Evolutionary conservation across 1,284 basidiomycete genomes (phyloP).

Genomic region (Apiotrichum veenhuisii): DNA sequence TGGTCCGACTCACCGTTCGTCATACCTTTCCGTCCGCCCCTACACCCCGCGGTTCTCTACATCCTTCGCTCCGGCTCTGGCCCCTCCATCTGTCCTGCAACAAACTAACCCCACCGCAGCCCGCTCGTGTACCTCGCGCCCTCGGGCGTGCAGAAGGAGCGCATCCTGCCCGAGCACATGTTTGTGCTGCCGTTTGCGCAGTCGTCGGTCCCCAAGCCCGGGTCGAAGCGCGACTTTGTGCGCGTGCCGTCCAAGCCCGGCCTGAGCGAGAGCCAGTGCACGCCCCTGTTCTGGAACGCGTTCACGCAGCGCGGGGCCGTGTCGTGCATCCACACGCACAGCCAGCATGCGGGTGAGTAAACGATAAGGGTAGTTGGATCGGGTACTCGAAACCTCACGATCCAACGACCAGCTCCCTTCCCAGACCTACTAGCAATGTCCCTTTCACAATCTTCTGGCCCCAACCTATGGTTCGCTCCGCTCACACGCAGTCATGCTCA

Average conservation of each 20-base stretch:
- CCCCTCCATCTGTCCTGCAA: not conserved
- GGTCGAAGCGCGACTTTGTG: constrained; percentile 66
- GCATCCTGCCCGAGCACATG: constrained; percentile 71
- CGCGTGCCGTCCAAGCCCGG: constrained; percentile 62
- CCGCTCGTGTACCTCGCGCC: constrained; percentile 79
- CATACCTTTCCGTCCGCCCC: too few relatives aligned
- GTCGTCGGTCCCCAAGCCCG: constrained; percentile 56
- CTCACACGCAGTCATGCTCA: constrained; percentile 62
- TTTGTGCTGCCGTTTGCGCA: constrained; percentile 79
- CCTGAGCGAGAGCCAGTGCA: constrained; percentile 75
- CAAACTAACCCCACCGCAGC: constrained; percentile 45
- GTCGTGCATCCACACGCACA: constrained; percentile 85
- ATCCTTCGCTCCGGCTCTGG: not conserved
- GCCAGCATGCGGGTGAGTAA: constrained; percentile 61
- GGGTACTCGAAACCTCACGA: too few relatives aligned
- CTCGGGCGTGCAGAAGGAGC: constrained; percentile 81
- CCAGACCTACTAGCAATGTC: too few relatives aligned
- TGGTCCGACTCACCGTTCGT: too few relatives aligned
- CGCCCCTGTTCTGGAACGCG: constrained; percentile 86
- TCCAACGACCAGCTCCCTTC: too few relatives aligned
- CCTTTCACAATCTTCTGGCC: too few relatives aligned
- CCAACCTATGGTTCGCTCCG: not conserved
- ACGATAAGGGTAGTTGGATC: too few relatives aligned
- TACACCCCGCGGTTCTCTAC: too few relatives aligned
- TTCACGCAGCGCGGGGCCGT: constrained; percentile 68